These are phyloP conservation scores for Macrophomina pseudophaseolina DNA, from an alignment of 2,329 filamentous ascomycete species.

Conservation along the genomic window DNA sequence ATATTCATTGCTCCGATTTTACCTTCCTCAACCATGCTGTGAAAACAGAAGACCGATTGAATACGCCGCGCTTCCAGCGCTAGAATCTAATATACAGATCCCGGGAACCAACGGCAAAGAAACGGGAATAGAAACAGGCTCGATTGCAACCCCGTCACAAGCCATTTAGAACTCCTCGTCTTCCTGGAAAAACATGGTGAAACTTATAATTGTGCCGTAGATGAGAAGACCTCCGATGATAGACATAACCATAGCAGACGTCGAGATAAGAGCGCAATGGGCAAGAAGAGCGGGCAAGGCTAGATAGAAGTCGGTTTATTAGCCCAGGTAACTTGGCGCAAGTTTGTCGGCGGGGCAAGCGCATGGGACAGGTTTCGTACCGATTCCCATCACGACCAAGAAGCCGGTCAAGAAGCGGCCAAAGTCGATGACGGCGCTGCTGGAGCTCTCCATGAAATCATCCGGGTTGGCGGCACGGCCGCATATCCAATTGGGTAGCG, in stretches of 20 bases:
- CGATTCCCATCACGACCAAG: conserved; percentile 95
- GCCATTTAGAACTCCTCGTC: conserved; percentile 83
- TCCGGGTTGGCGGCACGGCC: conserved; percentile 85
- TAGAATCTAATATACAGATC: conserved; percentile 27
- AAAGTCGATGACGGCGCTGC: conserved; percentile 86
- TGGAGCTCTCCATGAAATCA: conserved; percentile 89
- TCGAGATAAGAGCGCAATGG: conserved; percentile 80
- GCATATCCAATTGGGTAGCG: conserved; percentile 96
- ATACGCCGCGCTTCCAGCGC: conserved; percentile 20
- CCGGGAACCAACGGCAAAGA: conserved; percentile 13
- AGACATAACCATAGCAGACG: conserved; percentile 93
- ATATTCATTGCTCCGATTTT: conserved; percentile 22
- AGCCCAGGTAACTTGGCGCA: conserved; percentile 11
- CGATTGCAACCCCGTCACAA: not conserved
- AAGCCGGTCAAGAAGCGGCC: conserved; percentile 95
- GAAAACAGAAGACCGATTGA: conserved; percentile 4
- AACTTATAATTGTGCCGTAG: conserved; percentile 97
- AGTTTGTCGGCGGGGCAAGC: not conserved
- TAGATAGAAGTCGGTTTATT: conserved; percentile 45
- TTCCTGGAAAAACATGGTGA: conserved; percentile 97
- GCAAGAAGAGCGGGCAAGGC: conserved; percentile 88
- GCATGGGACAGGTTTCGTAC: conserved; percentile 54
- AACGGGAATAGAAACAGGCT: conserved; percentile 5
- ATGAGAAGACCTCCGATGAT: conserved; percentile 91
- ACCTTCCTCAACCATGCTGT: not conserved